Evolutionary conservation across 352 stramenopile species (phyloP).

Genomic region (Labyrinthula sp.): DNA sequence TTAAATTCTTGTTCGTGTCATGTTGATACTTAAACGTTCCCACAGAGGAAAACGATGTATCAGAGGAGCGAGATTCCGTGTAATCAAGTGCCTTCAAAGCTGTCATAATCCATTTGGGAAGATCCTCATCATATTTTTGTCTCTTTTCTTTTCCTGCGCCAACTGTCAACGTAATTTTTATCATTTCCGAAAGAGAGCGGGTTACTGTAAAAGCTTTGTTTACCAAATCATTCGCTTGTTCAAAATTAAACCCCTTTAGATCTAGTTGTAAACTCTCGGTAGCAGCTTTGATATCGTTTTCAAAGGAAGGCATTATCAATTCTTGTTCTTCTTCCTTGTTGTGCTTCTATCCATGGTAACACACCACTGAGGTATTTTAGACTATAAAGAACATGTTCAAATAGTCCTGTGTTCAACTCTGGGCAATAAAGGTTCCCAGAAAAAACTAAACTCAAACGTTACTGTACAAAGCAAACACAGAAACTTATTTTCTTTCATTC

Average conservation of each 20-base stretch:
- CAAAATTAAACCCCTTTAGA: conserved; percentile 28
- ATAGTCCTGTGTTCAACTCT: no score
- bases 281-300: conserved; percentile 20
- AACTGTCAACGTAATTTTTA: conserved; percentile 47
- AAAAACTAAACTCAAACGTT: no score
- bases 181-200: conserved; percentile 41
- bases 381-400: no score
- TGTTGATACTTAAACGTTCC: conserved; percentile 44
- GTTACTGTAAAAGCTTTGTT: conserved; percentile 37
- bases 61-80: conserved; percentile 43
- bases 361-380: no score
- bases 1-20: conserved; percentile 45
- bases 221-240: conserved; percentile 26
- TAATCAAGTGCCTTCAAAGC: conserved; percentile 41
- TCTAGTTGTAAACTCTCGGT: conserved; percentile 28
- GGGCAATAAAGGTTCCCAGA: no score
- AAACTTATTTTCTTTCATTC: no score
- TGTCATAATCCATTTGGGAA: conserved; percentile 39
- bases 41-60: conserved; percentile 39
- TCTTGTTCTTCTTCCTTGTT: conserved; percentile 1
- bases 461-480: no score
- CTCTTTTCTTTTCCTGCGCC: conserved; percentile 45
- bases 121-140: conserved; percentile 44
- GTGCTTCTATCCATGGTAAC: no score
- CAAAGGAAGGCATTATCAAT: conserved; percentile 14